phyloP scores from a whole-genome alignment of 768 basidiomycete genomes.

The Trametes cingulata region DNA sequence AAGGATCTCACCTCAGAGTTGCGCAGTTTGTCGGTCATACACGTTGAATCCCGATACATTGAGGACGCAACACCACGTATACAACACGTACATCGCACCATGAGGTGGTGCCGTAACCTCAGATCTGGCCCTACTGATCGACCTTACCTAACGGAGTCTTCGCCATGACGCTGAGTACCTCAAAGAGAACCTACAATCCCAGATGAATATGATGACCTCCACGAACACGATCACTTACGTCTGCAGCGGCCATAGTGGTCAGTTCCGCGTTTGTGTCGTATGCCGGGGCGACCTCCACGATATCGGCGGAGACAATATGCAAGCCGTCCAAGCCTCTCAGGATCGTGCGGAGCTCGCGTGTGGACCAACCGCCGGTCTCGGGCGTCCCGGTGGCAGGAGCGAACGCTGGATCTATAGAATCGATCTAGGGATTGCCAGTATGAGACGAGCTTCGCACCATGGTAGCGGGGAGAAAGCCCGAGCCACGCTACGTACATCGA shows the following conservation, averaged over 20 bases:
- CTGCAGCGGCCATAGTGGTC: slow-evolving; percentile 64
- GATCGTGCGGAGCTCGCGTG: slow-evolving; percentile 77
- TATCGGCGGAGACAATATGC: slow-evolving; percentile 76
- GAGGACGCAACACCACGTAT: background rate
- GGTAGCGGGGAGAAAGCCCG: background rate
- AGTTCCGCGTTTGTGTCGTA: slow-evolving; percentile 70
- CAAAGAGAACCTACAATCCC: slow-evolving; percentile 60
- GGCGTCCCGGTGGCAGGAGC: slow-evolving; percentile 86
- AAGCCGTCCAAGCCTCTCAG: slow-evolving; percentile 75
- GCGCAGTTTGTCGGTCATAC: no score
- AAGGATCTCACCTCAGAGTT: no score
- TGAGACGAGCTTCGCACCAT: background rate
- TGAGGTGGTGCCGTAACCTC: background rate
- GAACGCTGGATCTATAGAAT: slow-evolving; percentile 79
- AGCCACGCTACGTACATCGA: slow-evolving; percentile 52
- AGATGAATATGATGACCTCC: slow-evolving; percentile 29
- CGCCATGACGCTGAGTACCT: slow-evolving; percentile 77
- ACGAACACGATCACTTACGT: slow-evolving; percentile 38
- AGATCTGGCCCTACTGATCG: slow-evolving; percentile 1
- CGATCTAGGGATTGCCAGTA: slow-evolving; percentile 47
- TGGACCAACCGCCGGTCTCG: slow-evolving; percentile 84
- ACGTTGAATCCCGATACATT: no score
- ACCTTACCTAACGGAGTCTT: slow-evolving; percentile 74
- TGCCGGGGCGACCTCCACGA: slow-evolving; percentile 84
- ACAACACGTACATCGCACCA: background rate